Conservation (phyloP, 176 grass and related monocot genomes). For the Poa pratensis region DNA sequence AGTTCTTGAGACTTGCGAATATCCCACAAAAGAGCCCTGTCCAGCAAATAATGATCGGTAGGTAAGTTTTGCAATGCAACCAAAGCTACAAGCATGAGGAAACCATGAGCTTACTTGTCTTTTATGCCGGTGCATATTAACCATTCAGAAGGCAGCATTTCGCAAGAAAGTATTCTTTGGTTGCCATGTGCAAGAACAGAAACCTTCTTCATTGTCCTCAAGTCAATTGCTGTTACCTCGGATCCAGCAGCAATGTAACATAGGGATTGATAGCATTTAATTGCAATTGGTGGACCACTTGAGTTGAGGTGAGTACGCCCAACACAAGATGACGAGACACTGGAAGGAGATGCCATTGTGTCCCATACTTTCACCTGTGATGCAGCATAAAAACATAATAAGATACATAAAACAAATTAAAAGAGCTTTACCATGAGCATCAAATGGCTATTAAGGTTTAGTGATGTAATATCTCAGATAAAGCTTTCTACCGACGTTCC, state of each 20-base stretch:
- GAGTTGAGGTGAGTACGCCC: constrained; percentile 60
- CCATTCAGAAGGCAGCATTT: constrained; percentile 83
- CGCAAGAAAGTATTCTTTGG: constrained; percentile 71
- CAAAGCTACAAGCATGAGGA: neutral
- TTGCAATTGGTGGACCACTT: constrained; percentile 53
- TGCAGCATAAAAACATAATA: constrained; percentile 34
- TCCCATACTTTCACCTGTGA: constrained; percentile 91
- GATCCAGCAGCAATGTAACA: constrained; percentile 74
- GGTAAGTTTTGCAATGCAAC: constrained; percentile 3
- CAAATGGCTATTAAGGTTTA: neutral
- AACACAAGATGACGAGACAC: constrained; percentile 75
- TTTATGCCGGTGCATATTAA: constrained; percentile 73
- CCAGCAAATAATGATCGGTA: constrained; percentile 27
- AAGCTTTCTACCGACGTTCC: neutral
- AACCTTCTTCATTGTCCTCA: constrained; percentile 84
- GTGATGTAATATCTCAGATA: neutral
- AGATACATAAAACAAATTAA: neutral
- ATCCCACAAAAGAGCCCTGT: constrained; percentile 88
- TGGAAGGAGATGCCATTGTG: constrained; percentile 53
- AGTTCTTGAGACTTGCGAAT: constrained; percentile 71
- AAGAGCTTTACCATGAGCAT: constrained; percentile 16
- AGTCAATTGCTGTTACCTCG: constrained; percentile 67
- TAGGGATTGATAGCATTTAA: constrained; percentile 71
- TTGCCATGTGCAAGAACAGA: constrained; percentile 56
- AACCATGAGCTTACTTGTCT: constrained; percentile 68